A percentile compares a stretch with the other conserved stretches of the same genome.
Conservation (phyloP, 1,284 basidiomycete species). For the Tilletiopsis washingtonensis region DNA sequence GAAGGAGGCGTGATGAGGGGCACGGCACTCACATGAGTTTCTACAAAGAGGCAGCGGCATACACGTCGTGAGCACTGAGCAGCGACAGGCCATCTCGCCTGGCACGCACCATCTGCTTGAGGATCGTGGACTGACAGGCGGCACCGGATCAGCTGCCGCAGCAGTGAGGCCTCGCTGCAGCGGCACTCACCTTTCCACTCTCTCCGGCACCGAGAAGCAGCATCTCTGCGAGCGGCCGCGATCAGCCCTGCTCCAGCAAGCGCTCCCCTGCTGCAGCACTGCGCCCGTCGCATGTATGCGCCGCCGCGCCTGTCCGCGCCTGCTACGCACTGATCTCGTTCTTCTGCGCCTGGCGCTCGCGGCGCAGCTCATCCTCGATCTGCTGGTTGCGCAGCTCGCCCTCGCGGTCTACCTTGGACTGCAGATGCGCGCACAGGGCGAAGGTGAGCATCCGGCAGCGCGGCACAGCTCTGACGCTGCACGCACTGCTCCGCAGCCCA, state of each 20-base stretch:
- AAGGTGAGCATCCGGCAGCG: too few relatives aligned
- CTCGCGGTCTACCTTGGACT: constrained; percentile 39
- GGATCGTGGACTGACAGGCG: constrained; percentile 45
- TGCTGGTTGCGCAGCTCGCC: constrained; percentile 62
- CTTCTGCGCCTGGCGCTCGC: constrained; percentile 65
- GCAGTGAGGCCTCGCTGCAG: too few relatives aligned
- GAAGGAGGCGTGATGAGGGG: too few relatives aligned
- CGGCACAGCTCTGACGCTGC: too few relatives aligned
- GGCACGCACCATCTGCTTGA: constrained; percentile 48
- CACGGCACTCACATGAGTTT: constrained; percentile 2
- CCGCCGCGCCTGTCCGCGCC: not conserved
- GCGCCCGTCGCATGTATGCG: not conserved
- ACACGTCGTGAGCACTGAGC: too few relatives aligned
- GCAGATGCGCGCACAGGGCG: too few relatives aligned
- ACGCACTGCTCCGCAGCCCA: too few relatives aligned
- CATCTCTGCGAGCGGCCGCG: constrained; percentile 21
- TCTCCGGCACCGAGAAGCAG: constrained; percentile 46
- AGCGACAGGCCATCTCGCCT: too few relatives aligned
- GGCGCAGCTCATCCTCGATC: constrained; percentile 60
- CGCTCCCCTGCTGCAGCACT: not conserved
- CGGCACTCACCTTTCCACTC: too few relatives aligned
- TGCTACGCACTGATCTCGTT: constrained; percentile 71
- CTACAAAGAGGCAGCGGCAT: too few relatives aligned
- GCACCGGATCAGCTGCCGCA: too few relatives aligned
- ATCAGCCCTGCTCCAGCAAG: too few relatives aligned